A percentile compares a stretch with the other conserved stretches of the same genome.
phyloP scores from a whole-genome alignment of 495 filamentous ascomycete species.

The Tuber melanosporum region DNA sequence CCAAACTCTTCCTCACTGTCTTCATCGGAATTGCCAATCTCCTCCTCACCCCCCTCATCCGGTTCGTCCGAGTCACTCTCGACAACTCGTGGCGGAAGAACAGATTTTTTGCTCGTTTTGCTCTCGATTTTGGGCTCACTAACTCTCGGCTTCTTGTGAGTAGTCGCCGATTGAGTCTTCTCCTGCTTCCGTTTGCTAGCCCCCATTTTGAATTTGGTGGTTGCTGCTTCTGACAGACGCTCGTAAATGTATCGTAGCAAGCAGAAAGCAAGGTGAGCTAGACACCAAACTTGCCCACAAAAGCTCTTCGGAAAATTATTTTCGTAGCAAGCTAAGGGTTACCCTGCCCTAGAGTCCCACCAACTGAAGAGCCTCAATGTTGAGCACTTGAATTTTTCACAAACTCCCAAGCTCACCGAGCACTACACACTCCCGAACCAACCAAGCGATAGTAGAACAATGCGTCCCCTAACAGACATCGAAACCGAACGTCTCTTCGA shows the following conservation, averaged over 20 bases:
- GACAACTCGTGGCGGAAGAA: neutral
- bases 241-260: neutral
- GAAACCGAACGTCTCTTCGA: conserved; percentile 69
- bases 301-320: conserved; percentile 16
- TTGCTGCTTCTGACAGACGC: neutral
- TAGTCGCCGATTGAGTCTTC: conserved; percentile 9
- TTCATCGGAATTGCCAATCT: conserved; percentile 11
- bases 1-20: conserved; percentile 20
- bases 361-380: neutral
- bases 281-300: neutral
- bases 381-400: neutral
- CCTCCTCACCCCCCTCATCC: conserved; percentile 1
- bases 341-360: conserved; percentile 17
- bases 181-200: conserved; percentile 39
- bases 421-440: neutral
- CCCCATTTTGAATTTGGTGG: conserved; percentile 24
- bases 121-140: conserved; percentile 26
- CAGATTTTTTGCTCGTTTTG: conserved; percentile 9
- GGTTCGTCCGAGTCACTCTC: neutral
- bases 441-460: conserved; percentile 38
- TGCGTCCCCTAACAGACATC: conserved; percentile 68
- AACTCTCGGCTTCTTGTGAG: conserved; percentile 31
- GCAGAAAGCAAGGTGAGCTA: conserved; percentile 3
- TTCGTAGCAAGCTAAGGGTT: conserved; percentile 7
- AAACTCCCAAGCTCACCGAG: neutral